A percentile compares a stretch with the other conserved stretches of the same genome.
Conservation (phyloP, 352 stramenopile genomes). For the Pythium dissotocum region DNA sequence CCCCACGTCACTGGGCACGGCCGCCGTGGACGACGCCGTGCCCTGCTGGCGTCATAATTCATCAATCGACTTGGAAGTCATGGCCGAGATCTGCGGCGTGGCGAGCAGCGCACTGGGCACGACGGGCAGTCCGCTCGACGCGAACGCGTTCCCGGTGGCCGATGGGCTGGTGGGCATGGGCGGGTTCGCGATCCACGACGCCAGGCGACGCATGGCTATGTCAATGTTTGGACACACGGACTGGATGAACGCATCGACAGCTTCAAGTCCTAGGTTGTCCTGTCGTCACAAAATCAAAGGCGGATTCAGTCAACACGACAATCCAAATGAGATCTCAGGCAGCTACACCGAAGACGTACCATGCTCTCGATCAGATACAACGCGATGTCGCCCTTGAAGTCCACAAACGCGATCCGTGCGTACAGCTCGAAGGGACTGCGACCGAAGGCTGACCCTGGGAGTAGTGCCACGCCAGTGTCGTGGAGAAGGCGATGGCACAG, state of each 20-base stretch:
- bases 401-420: conserved; percentile 81
- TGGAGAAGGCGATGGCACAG: conserved; percentile 77
- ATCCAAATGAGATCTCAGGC: neutral
- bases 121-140: conserved; percentile 12
- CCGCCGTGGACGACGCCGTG: conserved; percentile 28
- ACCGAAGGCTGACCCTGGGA: conserved; percentile 84
- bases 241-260: conserved; percentile 84
- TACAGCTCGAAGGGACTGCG: conserved; percentile 76
- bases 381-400: conserved; percentile 88
- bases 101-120: conserved; percentile 28
- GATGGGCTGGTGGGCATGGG: conserved; percentile 18
- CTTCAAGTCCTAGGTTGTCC: conserved; percentile 66
- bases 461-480: conserved; percentile 83
- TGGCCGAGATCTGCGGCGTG: conserved; percentile 19
- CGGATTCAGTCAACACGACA: conserved; percentile 6
- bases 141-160: conserved; percentile 4
- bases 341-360: conserved; percentile 38
- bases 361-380: conserved; percentile 88
- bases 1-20: conserved; percentile 19
- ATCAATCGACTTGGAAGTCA: conserved; percentile 30
- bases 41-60: conserved; percentile 33
- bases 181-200: conserved; percentile 58
- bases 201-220: conserved; percentile 77
- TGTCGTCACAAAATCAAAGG: conserved; percentile 30
- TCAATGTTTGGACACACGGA: conserved; percentile 88